These are phyloP conservation scores for Xylariaceae sp. DNA, from an alignment of 2,329 filamentous ascomycete genomes.

Conservation along the genomic window DNA sequence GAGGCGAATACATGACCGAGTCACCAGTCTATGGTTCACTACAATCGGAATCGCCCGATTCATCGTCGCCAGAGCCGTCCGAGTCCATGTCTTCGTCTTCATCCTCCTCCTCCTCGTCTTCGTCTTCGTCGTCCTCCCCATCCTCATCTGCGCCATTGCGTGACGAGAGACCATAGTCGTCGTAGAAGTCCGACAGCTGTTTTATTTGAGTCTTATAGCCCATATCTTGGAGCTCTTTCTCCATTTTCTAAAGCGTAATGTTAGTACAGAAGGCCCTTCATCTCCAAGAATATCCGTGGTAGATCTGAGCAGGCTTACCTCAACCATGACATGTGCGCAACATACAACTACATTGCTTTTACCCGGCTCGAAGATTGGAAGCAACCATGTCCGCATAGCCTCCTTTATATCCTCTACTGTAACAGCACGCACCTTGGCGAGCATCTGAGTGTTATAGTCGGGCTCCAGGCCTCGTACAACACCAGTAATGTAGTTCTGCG, in stretches of 20 bases:
- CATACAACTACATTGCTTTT: slow-evolving; percentile 84
- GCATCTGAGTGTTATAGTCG: slow-evolving; percentile 71
- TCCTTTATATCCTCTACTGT: slow-evolving; percentile 69
- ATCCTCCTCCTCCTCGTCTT: slow-evolving; percentile 20
- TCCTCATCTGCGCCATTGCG: slow-evolving; percentile 50
- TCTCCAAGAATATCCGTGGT: neutral
- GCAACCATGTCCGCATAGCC: slow-evolving; percentile 67
- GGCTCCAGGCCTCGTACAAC: slow-evolving; percentile 71
- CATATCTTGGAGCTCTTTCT: slow-evolving; percentile 64
- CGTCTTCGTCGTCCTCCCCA: slow-evolving; percentile 22
- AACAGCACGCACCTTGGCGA: slow-evolving; percentile 72
- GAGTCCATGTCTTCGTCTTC: slow-evolving; percentile 21
- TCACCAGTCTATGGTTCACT: neutral
- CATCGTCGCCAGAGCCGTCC: slow-evolving; percentile 20
- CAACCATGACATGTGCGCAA: slow-evolving; percentile 77
- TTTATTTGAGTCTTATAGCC: slow-evolving; percentile 76
- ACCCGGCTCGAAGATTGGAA: slow-evolving; percentile 74
- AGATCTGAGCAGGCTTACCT: slow-evolving; percentile 52
- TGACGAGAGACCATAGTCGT: slow-evolving; percentile 77
- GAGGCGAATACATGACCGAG: neutral
- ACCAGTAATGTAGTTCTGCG: slow-evolving; percentile 74
- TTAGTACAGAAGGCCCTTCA: slow-evolving; percentile 2
- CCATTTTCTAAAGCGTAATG: slow-evolving; percentile 55
- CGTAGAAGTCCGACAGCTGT: slow-evolving; percentile 73
- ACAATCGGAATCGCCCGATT: slow-evolving; percentile 16